Base-by-base conservation (phyloP, 768 basidiomycete species). In the Dictyophora rubrovolvata region DNA sequence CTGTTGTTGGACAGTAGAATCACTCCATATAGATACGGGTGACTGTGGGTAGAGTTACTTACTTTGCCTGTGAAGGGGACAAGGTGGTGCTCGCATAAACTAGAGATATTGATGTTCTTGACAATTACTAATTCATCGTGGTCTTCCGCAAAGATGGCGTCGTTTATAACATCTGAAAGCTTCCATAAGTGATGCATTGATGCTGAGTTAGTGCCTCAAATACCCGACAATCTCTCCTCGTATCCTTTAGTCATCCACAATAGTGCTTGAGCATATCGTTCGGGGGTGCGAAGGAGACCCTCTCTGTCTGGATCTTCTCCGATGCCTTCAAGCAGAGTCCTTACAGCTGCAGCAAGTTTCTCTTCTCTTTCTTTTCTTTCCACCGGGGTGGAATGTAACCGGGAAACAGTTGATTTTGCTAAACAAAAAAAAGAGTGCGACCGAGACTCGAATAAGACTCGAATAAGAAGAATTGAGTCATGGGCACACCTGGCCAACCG, bases 111-210 rank as follows among this genome's bases (percentile, higher is more conserved):
- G 66, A 99, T 98, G 69, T 99, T 94, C 61, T 89, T 84, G 58
- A 99, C 95, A 60, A 99, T 83, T 47, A 99, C 96, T 93, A 99
- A 95, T 72, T 99, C 96, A 67, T 98, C 96, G 75, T 99, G 96
- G 72, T 99, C 93, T 72, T 99, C 96, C 48, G 92, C 87, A 69
- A 99, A 99, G 42, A 99, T 84, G 60, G 96, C 96, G 77, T 95
- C 91, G 73, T 97, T 97, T 63, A 98, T 96, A 66, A 98, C 94
- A 70, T 99, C 96, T 93, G 22, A 48, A 33, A 10, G 28, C 50
- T 34, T 48, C 47, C 57, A 34, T 23, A 49, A 23, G 2, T 16
- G 49, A 21, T 37, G 21, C 42, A 42, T 28, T 4, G 20, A 17
- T 21, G 17, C 4, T 7, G 28, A n/a, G 28, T 7, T 28, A 28